Conservation (phyloP, 1,284 basidiomycete genomes). For the Ceratobasidium sp. region DNA sequence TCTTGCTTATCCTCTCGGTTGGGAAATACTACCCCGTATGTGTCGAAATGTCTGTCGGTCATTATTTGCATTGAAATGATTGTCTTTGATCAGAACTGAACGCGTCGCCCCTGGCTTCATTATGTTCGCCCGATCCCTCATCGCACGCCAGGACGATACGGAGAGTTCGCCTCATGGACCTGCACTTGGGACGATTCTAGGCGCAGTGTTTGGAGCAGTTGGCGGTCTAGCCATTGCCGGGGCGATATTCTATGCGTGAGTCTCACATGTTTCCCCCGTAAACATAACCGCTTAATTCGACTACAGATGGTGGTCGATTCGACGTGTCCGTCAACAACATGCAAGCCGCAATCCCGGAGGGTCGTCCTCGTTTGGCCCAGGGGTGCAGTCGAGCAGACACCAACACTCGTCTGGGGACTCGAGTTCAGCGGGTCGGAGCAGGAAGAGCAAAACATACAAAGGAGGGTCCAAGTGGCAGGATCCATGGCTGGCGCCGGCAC, state of each 20-base stretch:
- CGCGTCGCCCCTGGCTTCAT: neutral
- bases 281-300: too few species aligned
- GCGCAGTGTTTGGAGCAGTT: constrained; percentile 26
- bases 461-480: constrained; percentile 18
- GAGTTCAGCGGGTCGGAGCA: constrained; percentile 7
- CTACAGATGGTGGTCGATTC: constrained; percentile 27
- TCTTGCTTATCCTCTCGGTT: too few species aligned
- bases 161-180: too few species aligned
- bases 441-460: neutral
- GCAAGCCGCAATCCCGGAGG: neutral
- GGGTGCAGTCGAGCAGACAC: constrained; percentile 1
- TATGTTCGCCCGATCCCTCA: neutral
- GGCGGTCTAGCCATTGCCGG: constrained; percentile 28
- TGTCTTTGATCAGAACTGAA: too few species aligned
- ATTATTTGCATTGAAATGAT: neutral
- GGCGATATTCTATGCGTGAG: constrained; percentile 33
- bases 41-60: neutral
- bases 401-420: constrained; percentile 14
- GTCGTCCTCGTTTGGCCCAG: constrained; percentile 12
- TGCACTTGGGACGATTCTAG: constrained; percentile 19
- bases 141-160: neutral
- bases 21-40: neutral
- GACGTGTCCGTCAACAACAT: neutral
- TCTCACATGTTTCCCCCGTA: neutral
- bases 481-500: constrained; percentile 19